phyloP scores from a whole-genome alignment of 2,329 filamentous ascomycete species.

The Esteya vermicola region DNA sequence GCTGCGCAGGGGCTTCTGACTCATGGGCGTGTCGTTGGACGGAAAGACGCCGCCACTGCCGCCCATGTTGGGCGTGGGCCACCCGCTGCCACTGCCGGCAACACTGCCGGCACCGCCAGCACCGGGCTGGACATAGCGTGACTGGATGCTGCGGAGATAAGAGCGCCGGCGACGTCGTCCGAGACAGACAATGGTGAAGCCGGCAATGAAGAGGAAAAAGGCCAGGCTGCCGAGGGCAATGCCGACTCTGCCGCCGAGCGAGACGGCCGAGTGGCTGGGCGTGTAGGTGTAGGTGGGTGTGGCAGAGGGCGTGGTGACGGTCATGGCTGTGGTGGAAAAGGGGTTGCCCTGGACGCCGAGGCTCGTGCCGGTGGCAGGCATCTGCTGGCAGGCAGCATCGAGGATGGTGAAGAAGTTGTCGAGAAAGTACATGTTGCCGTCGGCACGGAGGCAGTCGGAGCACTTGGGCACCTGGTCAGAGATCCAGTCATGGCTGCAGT shows the following conservation, averaged over 20 bases:
- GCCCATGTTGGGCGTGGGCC: constrained; percentile 22
- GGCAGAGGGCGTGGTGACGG: constrained; percentile 33
- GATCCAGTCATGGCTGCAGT: constrained; percentile 37
- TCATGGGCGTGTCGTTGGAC: constrained; percentile 36
- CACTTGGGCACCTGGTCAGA: constrained; percentile 27
- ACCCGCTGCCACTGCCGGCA: no score
- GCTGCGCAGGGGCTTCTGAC: constrained; percentile 34
- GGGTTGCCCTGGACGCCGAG: constrained; percentile 36
- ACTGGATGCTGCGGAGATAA: constrained; percentile 32
- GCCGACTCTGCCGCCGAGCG: constrained; percentile 41
- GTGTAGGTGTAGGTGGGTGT: constrained; percentile 23
- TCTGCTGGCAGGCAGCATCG: constrained; percentile 40
- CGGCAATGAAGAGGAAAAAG: constrained; percentile 30
- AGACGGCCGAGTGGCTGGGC: constrained; percentile 31
- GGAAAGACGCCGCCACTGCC: constrained; percentile 10
- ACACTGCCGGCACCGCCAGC: no score
- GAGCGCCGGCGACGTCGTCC: constrained; percentile 40
- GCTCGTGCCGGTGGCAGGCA: constrained; percentile 28
- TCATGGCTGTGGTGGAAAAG: constrained; percentile 33
- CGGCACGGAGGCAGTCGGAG: constrained; percentile 28
- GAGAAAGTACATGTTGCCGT: constrained; percentile 23
- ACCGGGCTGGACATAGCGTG: constrained; percentile 19
- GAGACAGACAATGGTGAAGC: constrained; percentile 39
- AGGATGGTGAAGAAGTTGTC: constrained; percentile 41
- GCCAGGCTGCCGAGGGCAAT: constrained; percentile 38